Base-by-base conservation (phyloP, 2,329 filamentous ascomycete species). In the Aspergillus quadrilineatus region DNA sequence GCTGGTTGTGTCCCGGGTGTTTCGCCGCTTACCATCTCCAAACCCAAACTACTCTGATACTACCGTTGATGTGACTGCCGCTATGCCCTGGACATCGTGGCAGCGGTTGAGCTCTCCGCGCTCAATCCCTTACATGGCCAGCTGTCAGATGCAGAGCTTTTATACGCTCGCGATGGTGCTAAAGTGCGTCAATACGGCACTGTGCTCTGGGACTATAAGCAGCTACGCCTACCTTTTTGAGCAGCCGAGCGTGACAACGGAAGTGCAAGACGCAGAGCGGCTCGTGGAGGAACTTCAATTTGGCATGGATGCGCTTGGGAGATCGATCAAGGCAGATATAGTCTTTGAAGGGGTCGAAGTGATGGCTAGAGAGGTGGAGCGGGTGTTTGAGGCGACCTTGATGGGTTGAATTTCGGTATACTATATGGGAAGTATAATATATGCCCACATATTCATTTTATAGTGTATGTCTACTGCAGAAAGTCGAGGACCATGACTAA, bases 41-140 rank as follows among this genome's bases (percentile, higher is more conserved):
- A 41, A 57, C 15, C 55, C 55, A 8, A 14, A 8, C 4, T 50
- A 41, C 22, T 57, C 55, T 5, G 30, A 53, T 9, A 1, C 39
- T 4, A 14, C n/a, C 7, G 15, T 14, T 1, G 28, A 42, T 10
- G 28, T 17, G 7, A 43, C 29, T 44, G 26, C 39, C 22, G 6
- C 4, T 6, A 6, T 6, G n/a, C 37, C 12, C 5, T 2, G 37
- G n/a, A 41, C 37, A 41, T 41, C 10, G 12, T 9, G 12, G 12
- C n/a, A 2, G 12, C 14, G 9, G 6, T 2, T 15, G 12, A n/a
- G 37, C n/a, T 34, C 32, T 12, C 37, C 37, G 6, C 37, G 37
- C 12, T 57, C 55, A 8, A 1, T 57, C 2, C 50, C 55, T 1
- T 49, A 57, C n/a, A 45, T 57, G 39, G 44, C 29, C 4, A 26